These are phyloP conservation scores for Chaetoscypha palmicola DNA, from an alignment of 2,329 filamentous ascomycete genomes.

Conservation along the genomic window DNA sequence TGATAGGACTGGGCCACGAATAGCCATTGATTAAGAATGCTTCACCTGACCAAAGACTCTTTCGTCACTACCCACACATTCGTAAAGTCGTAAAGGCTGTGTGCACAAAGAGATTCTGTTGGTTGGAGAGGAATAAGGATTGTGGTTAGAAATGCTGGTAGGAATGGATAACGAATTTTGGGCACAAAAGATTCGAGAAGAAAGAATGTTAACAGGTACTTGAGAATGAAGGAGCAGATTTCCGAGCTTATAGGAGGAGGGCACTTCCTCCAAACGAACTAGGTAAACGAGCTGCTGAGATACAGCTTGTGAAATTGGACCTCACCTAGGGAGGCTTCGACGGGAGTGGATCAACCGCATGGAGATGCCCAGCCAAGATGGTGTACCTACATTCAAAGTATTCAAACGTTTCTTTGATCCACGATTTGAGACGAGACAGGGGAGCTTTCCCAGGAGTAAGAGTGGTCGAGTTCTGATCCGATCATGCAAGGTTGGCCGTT, in stretches of 20 bases:
- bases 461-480: slow-evolving; percentile 17
- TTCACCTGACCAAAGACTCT: slow-evolving; percentile 18
- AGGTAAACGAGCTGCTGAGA: slow-evolving; percentile 7
- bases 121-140: slow-evolving; percentile 26
- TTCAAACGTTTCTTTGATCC: slow-evolving; percentile 10
- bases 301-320: slow-evolving; percentile 10
- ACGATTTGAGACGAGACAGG: slow-evolving; percentile 16
- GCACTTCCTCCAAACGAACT: slow-evolving; percentile 2
- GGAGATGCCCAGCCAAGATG: slow-evolving; percentile 10
- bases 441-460: slow-evolving; percentile 11
- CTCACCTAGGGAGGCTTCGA: slow-evolving; percentile 21
- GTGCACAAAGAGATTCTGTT: slow-evolving; percentile 19
- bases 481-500: slow-evolving; percentile 22
- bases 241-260: slow-evolving; percentile 26
- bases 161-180: slow-evolving; percentile 26
- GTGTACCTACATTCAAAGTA: slow-evolving; percentile 13
- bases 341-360: slow-evolving; percentile 18
- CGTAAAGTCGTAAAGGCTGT: slow-evolving; percentile 12
- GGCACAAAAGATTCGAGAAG: slow-evolving; percentile 16
- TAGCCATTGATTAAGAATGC: slow-evolving; percentile 31
- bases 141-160: slow-evolving; percentile 29
- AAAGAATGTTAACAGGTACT: slow-evolving; percentile 27
- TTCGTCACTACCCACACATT: slow-evolving; percentile 12
- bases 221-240: slow-evolving; percentile 30
- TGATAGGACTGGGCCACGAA: slow-evolving; percentile 20